Evolutionary conservation across 202 grass and related monocot species (phyloP), one percentile per base, ranked within the genome.

Genomic region (Setaria viridis): DNA sequence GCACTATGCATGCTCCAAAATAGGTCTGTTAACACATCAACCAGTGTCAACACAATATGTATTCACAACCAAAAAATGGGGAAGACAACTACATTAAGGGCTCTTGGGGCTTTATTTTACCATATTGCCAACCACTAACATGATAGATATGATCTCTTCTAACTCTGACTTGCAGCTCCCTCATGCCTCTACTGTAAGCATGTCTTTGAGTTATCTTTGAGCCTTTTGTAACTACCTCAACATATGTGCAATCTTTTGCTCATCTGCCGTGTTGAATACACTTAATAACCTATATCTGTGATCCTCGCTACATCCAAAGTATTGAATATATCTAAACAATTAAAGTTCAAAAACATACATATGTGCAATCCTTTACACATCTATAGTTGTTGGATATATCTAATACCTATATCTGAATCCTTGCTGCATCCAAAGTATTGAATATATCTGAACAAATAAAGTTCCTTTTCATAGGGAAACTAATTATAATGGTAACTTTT

Each of bases 161-260:
- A 78, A 50, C 54, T 19, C 21, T 70, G 5, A 70, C 9, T 2
- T 49, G 42, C 47, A 78, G 14, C 54, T 25, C 9, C 76, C 30
- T 62, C 45, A 79, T 79, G 66, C 8, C 14, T 67, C 78, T 69
- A 71, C n/a, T 60, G 39, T 72, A 41, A 47, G 9, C 2, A 43
- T 43, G 42, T 4, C 42, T 43, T 43, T 43, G 42, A 50, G 48
- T 50, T 50, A 50, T 50, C 6, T 6, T 50, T 50, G 45, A 55
- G 16, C 34, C 60, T 11, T 84, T 75, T 56, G 62, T 59, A 50
- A 72, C 59, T 78, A 56, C 20, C 20, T 82, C n/a, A 70, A 48
- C 11, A 5, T 41, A 41, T 43, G 42, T 43, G 42, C 42, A 5
- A 5, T 43, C 42, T 7, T 43, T 43, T 43, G 7, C 42, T 6